Base-by-base conservation (phyloP, 1,284 basidiomycete species). In the Nidula niveotomentosa region DNA sequence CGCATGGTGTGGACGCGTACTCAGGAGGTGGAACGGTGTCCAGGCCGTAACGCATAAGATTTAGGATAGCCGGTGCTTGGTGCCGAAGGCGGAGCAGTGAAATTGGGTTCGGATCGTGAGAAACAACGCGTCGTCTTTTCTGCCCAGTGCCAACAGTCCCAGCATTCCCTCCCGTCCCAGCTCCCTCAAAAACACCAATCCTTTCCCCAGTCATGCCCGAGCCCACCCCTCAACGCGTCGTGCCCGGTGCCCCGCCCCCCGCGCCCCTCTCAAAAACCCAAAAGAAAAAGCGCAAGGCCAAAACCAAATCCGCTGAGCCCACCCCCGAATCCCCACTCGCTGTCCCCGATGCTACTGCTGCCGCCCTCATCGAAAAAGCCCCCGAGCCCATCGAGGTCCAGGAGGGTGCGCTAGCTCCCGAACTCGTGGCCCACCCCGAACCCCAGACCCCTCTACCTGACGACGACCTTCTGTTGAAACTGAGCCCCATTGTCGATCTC, bases 201-300 rank as follows among this genome's bases (percentile, higher is more conserved):
- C 68, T 76, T n/a, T 69, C 65, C 23, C 23, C 5, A 2, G 5
- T 5, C 23, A 23, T 23, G 23, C 23, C 23, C 23, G 23, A 23
- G 23, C 23, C 23, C 23, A 23, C 23, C 23, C 5, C 23, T 23
- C 23, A 23, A 36, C 86, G 89, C 56, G 66, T 86, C 57, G 78
- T 93, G 49, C 90, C 90, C 15, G 90, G 90, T 48, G 90, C 90
- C 12, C 88, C 84, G 52, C 83, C 85, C 1, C 81, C 85, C 33
- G 61, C 77, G 9, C 69, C 81, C 0, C 59, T 74, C 3, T 77
- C 85, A 35, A 90, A 89, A 66, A 74, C 81, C 1, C 80, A 85
- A 50, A 85, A 80, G 72, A 92, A 88, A 70, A 90, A 87, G 70
- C 83, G 85, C 69, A 88, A 83, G 70, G 63, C 76, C 4, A 83